A percentile compares a stretch with the other conserved stretches of the same genome.
phyloP scores from a whole-genome alignment of 352 stramenopile genomes.

The Thalassiosira mediterranea region DNA sequence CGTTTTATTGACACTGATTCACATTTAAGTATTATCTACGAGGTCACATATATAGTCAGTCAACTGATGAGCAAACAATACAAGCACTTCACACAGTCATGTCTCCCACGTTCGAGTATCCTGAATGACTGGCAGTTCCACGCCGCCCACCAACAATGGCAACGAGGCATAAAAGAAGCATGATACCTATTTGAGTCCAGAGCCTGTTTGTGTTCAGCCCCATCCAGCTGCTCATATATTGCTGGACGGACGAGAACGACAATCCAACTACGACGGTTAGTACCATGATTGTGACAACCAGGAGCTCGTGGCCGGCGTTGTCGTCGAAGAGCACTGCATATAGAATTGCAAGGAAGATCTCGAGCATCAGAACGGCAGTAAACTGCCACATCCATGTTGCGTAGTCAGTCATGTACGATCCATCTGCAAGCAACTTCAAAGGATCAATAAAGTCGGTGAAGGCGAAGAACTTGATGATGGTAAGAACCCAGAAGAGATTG shows the following conservation, averaged over 20 bases:
- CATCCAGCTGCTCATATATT: constrained; percentile 49
- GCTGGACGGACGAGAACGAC: constrained; percentile 27
- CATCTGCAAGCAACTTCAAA: constrained; percentile 33
- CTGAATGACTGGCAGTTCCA: constrained; percentile 11
- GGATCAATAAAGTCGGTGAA: constrained; percentile 48
- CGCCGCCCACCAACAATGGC: constrained; percentile 39
- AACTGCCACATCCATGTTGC: constrained; percentile 40
- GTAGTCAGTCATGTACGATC: constrained; percentile 38
- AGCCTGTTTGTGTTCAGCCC: constrained; percentile 26
- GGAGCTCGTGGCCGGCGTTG: constrained; percentile 39
- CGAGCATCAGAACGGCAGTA: constrained; percentile 31
- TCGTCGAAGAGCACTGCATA: constrained; percentile 51
- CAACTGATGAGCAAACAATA: too few relatives aligned
- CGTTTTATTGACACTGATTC: too few relatives aligned
- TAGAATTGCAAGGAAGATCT: constrained; percentile 30
- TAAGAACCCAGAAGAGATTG: constrained; percentile 29
- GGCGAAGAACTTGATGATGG: constrained; percentile 42
- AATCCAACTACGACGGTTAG: constrained; percentile 26
- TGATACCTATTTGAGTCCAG: constrained; percentile 31
- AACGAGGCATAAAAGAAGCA: constrained; percentile 27
- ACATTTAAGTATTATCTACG: too few relatives aligned
- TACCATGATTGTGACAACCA: constrained; percentile 29
- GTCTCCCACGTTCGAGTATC: constrained; percentile 34
- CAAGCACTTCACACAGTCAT: too few relatives aligned
- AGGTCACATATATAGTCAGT: too few relatives aligned